Base-by-base conservation (phyloP, 352 stramenopile species). In the Globisporangium viniferum region DNA sequence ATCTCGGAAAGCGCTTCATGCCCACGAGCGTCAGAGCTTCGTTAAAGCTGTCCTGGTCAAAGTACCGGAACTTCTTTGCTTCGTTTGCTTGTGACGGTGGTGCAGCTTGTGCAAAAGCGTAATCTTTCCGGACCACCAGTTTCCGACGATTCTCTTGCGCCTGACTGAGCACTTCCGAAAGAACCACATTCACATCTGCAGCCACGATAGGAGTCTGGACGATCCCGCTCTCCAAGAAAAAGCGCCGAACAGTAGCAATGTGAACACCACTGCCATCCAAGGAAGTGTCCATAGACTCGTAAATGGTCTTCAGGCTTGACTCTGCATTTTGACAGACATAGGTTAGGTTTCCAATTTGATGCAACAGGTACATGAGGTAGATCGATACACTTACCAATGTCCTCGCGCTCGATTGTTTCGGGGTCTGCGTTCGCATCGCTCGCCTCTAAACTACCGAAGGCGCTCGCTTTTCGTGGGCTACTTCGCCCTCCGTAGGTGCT, bases 1-100 rank as follows among this genome's bases (percentile, higher is more conserved):
- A 78, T 2, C 86, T 75, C 9, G 86, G 81, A 64, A 84, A 93
- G 24, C 78, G 74, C 46, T 86, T 86, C 61, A 89, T 82, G 0
- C 75, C 76, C 29, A 93, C 71, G 33, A 93, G 67, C 24, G 84
- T 91, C 33, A 91, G 70, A 5, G 84, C 82, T 60, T 94, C 83
- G 35, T 88, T 91, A 64, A 93, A 94, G 18, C 79, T 63, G 59
- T 87, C 80, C 41, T 82, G 74, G 51, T 81, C 82, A 60, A 94
- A 94, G 55, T 86, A 93, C 2, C 86, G 80, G 44, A 80, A 86
- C 20, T 73, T 73, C 56, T 79, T 82, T 24, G 64, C 70, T 20
- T 90, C 79, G 22, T 29, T 55, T 55, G 66, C 51, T 27, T 75
- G 56, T 53, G 33, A 56, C 0, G 68, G 58, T 22, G 69, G 68